phyloP scores from a whole-genome alignment of 176 grass and related monocot species.

The Hyparrhenia diplandra region DNA sequence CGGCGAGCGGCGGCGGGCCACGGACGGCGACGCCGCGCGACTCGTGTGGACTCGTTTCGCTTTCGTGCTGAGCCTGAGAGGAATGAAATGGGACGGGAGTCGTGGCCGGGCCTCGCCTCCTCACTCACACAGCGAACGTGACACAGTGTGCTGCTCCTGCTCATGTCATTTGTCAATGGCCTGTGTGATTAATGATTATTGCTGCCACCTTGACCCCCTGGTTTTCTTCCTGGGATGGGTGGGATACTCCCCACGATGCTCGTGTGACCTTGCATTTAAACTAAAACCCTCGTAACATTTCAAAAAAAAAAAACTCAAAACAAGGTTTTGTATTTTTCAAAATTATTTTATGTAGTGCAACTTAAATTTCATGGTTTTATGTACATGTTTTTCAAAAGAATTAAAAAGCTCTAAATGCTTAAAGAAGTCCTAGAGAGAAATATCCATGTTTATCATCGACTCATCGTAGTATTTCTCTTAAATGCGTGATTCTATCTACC shows the following conservation, averaged over 20 bases:
- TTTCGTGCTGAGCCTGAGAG: background rate
- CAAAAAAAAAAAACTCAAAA: background rate
- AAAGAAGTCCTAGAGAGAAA: no score
- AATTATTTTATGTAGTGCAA: no score
- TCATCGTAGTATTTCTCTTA: no score
- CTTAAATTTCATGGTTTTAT: no score
- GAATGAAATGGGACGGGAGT: background rate
- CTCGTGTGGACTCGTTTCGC: conserved; percentile 8
- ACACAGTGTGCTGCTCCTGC: conserved; percentile 20
- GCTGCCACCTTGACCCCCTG: background rate
- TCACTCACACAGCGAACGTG: conserved; percentile 37
- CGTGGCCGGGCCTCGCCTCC: background rate
- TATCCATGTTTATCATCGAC: no score
- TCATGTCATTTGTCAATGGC: conserved; percentile 32
- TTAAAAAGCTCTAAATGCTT: no score
- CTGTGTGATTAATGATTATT: conserved; percentile 3
- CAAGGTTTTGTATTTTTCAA: background rate
- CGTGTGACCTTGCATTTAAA: conserved; percentile 13
- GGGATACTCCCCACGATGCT: background rate
- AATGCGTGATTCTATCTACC: no score
- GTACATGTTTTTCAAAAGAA: no score
- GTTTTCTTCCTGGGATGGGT: conserved; percentile 19
- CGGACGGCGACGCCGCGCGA: conserved; percentile 9
- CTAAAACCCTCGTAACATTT: background rate
- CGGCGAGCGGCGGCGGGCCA: conserved; percentile 9